Evolutionary conservation across 2,329 filamentous ascomycete genomes (phyloP).

Genomic region (Scedosporium minutisporum): DNA sequence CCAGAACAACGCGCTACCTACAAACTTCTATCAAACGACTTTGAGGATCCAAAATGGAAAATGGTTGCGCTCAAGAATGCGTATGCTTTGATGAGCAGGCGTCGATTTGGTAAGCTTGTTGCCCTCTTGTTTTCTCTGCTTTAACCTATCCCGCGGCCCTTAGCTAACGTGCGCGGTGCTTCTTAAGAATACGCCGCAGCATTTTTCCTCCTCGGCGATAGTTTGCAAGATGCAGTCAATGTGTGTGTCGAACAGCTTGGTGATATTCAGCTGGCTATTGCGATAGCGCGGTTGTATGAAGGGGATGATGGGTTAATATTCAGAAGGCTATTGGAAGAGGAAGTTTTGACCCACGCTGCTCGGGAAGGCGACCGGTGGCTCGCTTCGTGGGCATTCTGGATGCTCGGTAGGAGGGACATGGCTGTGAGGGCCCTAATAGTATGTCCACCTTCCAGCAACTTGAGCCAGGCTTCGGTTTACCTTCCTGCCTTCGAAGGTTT

Average conservation of each 20-base stretch:
- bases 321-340: constrained; percentile 64
- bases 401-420: constrained; percentile 72
- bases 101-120: constrained; percentile 60
- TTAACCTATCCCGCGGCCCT: too few relatives aligned
- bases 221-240: constrained; percentile 73
- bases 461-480: too few relatives aligned
- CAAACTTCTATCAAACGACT: constrained; percentile 80
- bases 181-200: constrained; percentile 76
- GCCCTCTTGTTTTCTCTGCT: background rate
- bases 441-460: constrained; percentile 23
- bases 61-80: constrained; percentile 91
- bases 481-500: background rate
- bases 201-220: constrained; percentile 87
- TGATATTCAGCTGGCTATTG: constrained; percentile 82
- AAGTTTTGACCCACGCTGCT: constrained; percentile 67
- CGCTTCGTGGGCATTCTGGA: constrained; percentile 92
- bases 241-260: constrained; percentile 80
- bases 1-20: constrained; percentile 75
- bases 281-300: constrained; percentile 79
- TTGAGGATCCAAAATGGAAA: constrained; percentile 75
- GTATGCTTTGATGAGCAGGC: constrained; percentile 84
- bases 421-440: constrained; percentile 77
- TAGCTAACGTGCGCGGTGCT: background rate
- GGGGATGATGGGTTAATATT: constrained; percentile 72
- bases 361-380: constrained; percentile 85